These are phyloP conservation scores for Trichophyton benhamiae DNA, from an alignment of 2,329 filamentous ascomycete genomes.

Conservation along the genomic window DNA sequence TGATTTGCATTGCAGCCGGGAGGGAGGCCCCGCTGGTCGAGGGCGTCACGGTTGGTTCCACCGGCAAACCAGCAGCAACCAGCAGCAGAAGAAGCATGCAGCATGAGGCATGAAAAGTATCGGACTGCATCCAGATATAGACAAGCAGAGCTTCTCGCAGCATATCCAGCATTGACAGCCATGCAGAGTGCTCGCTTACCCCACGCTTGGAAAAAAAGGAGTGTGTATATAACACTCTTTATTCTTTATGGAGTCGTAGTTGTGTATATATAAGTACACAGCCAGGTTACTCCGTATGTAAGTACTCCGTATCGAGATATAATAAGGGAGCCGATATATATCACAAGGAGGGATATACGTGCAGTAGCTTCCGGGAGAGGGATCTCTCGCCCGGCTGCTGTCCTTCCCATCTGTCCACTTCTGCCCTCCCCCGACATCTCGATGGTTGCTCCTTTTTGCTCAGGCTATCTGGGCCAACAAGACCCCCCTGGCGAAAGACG, in stretches of 20 bases:
- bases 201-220: background rate
- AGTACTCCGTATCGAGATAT: background rate
- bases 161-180: background rate
- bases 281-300: background rate
- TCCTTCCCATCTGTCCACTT: background rate
- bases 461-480: background rate
- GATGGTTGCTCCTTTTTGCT: background rate
- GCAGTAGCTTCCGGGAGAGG: background rate
- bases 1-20: conserved; percentile 5
- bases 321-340: background rate
- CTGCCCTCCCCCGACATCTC: background rate
- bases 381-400: conserved; percentile 1
- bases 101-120: background rate
- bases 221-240: no score
- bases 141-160: background rate
- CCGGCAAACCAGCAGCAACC: background rate
- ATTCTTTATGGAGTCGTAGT: no score
- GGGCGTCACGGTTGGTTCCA: conserved; percentile 1
- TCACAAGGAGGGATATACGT: background rate
- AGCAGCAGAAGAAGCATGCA: background rate
- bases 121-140: background rate
- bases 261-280: background rate
- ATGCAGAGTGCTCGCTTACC: background rate
- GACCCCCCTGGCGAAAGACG: background rate
- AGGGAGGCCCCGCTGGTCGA: conserved; percentile 4